Evolutionary conservation across 140 eudicot genomes (phyloP).

Genomic region (Erigeron philadelphicus): DNA sequence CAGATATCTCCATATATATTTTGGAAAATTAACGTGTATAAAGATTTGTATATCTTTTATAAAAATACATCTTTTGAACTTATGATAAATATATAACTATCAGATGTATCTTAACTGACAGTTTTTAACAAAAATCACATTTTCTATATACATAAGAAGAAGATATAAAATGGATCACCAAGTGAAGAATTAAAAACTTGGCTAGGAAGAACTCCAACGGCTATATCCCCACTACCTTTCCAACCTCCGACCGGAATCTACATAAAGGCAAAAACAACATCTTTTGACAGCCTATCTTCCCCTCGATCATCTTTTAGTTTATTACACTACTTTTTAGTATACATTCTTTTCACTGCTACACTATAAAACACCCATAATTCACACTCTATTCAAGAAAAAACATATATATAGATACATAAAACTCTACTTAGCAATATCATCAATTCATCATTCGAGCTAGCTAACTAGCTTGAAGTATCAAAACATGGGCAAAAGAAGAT

Average conservation of each 20-base stretch:
- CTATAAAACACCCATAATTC: not conserved
- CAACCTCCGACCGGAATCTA: slow-evolving; percentile 26
- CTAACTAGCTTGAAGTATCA: not conserved
- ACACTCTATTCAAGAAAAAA: slow-evolving; percentile 5
- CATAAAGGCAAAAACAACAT: slow-evolving; percentile 40
- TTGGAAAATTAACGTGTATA: no score
- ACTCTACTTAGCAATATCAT: not conserved
- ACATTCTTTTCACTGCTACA: slow-evolving; percentile 23
- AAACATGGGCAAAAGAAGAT: slow-evolving; percentile 55
- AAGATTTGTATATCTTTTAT: no score
- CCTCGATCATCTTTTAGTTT: slow-evolving; percentile 12
- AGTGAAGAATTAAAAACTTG: slow-evolving; percentile 22
- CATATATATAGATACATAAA: no score
- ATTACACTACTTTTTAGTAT: slow-evolving; percentile 13
- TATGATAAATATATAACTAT: no score
- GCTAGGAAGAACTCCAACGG: slow-evolving; percentile 51
- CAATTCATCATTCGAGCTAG: not conserved
- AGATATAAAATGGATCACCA: no score
- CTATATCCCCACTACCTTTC: slow-evolving; percentile 35
- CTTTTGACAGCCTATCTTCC: slow-evolving; percentile 50
- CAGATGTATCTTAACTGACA: no score
- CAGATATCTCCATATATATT: no score
- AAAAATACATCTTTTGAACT: no score
- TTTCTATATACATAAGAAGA: no score
- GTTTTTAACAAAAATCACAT: no score